Conservation (phyloP, 2,329 filamentous ascomycete genomes). For the Claviceps humidiphila region DNA sequence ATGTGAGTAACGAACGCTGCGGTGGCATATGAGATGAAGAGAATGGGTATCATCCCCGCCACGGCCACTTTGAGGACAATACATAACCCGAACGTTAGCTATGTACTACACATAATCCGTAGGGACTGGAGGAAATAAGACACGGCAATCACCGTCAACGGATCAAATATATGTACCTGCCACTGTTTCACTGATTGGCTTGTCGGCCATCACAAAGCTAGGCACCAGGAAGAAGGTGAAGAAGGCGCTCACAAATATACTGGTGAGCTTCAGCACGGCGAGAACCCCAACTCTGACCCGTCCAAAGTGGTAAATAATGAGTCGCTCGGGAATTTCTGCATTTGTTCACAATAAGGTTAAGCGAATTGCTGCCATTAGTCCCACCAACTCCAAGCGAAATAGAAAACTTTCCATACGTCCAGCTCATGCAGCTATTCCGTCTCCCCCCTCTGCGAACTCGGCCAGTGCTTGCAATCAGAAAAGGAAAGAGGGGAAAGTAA, state of each 20-base stretch:
- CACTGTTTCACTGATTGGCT: constrained; percentile 21
- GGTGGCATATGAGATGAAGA: constrained; percentile 50
- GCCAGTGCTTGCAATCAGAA: background rate
- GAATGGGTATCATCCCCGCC: constrained; percentile 50
- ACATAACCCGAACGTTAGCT: background rate
- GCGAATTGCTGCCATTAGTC: background rate
- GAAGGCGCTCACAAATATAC: constrained; percentile 54
- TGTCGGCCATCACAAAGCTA: constrained; percentile 33
- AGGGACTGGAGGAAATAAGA: background rate
- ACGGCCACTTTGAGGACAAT: constrained; percentile 32
- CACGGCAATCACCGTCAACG: no score
- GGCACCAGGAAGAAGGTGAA: constrained; percentile 53
- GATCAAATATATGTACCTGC: constrained; percentile 18
- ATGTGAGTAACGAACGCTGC: constrained; percentile 62
- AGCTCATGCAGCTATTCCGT: background rate
- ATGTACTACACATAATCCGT: no score
- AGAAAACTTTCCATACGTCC: no score
- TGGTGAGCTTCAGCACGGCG: constrained; percentile 57
- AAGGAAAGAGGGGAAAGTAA: background rate
- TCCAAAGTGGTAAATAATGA: constrained; percentile 67
- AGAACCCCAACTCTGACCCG: constrained; percentile 53
- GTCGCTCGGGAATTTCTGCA: constrained; percentile 38
- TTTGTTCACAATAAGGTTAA: no score
- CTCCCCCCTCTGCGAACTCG: background rate
- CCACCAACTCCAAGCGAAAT: background rate